A percentile compares a stretch with the other conserved stretches of the same genome.
Conservation (phyloP, 2,329 filamentous ascomycete species). For the Fusarium caatingaense region DNA sequence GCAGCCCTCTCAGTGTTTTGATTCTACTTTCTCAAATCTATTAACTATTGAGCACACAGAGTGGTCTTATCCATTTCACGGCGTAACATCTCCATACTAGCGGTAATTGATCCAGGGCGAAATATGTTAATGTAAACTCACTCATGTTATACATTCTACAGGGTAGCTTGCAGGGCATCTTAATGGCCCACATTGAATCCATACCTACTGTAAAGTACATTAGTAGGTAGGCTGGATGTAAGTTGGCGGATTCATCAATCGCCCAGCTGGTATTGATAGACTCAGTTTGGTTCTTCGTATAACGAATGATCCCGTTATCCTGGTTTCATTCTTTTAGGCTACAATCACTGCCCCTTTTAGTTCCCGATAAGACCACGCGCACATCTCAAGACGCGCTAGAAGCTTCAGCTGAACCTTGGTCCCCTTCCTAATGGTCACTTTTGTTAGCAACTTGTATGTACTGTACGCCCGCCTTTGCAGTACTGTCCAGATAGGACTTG, state of each 20-base stretch:
- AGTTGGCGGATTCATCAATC: not conserved
- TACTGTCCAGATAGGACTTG: conserved; percentile 27
- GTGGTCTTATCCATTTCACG: not conserved
- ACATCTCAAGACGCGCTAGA: conserved; percentile 24
- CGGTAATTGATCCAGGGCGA: not conserved
- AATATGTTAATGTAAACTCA: not conserved
- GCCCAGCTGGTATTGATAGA: not conserved
- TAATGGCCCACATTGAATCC: no score
- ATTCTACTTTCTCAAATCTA: not conserved
- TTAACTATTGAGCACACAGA: not conserved
- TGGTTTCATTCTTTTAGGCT: conserved; percentile 8
- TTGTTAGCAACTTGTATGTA: conserved; percentile 11
- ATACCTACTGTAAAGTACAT: no score
- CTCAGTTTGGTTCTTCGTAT: not conserved
- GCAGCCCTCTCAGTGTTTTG: not conserved
- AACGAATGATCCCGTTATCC: not conserved
- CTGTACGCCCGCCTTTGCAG: conserved; percentile 35
- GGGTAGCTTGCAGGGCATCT: not conserved
- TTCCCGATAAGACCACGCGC: conserved; percentile 15
- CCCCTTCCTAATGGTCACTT: conserved; percentile 20
- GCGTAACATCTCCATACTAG: not conserved
- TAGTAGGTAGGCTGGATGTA: not conserved
- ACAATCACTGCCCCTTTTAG: conserved; percentile 2
- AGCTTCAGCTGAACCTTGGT: conserved; percentile 35
- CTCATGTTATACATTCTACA: not conserved